Conservation (phyloP, 805 yeast genomes). For the Schwanniomyces pseudopolymorphus region DNA sequence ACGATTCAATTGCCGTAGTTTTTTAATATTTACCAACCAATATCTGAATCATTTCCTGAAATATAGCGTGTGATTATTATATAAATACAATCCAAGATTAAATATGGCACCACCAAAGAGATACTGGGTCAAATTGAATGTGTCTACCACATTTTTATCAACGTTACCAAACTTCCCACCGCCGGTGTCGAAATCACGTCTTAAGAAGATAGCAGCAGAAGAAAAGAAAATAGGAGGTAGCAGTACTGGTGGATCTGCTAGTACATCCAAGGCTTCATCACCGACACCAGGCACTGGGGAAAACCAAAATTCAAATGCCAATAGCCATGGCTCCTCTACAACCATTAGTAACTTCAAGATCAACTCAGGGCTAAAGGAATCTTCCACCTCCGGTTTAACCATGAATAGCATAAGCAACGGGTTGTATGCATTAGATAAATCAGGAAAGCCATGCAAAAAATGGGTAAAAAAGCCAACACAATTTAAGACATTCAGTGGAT, state of each 20-base stretch:
- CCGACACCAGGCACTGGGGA: slow-evolving; percentile 20
- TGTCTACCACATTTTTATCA: slow-evolving; percentile 27
- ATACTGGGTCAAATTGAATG: slow-evolving; percentile 31
- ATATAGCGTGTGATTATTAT: neutral
- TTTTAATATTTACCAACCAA: neutral
- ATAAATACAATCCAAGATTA: neutral
- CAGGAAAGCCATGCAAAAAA: slow-evolving; percentile 31
- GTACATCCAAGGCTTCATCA: slow-evolving; percentile 25
- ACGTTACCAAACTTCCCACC: slow-evolving; percentile 36
- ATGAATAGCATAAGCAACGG: slow-evolving; percentile 31
- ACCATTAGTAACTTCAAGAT: slow-evolving; percentile 18
- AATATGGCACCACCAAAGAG: slow-evolving; percentile 37
- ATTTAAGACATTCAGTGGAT: slow-evolving; percentile 46
- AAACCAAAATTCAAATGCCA: slow-evolving; percentile 3
- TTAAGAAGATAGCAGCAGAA: slow-evolving; percentile 31
- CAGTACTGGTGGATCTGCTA: slow-evolving; percentile 4
- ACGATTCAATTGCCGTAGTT: neutral
- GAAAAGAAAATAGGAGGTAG: slow-evolving; percentile 18
- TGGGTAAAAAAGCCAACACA: slow-evolving; percentile 35
- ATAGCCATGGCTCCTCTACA: slow-evolving; percentile 5
- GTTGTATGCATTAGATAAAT: slow-evolving; percentile 30
- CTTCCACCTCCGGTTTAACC: slow-evolving; percentile 41
- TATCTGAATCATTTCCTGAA: neutral
- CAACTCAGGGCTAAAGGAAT: slow-evolving; percentile 40
- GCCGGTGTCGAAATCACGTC: slow-evolving; percentile 29